Percentiles rank a stretch among this genome's conserved stretches.
Conservation (phyloP, 805 yeast genomes). For the Cyberlindnera subsufficiens region DNA sequence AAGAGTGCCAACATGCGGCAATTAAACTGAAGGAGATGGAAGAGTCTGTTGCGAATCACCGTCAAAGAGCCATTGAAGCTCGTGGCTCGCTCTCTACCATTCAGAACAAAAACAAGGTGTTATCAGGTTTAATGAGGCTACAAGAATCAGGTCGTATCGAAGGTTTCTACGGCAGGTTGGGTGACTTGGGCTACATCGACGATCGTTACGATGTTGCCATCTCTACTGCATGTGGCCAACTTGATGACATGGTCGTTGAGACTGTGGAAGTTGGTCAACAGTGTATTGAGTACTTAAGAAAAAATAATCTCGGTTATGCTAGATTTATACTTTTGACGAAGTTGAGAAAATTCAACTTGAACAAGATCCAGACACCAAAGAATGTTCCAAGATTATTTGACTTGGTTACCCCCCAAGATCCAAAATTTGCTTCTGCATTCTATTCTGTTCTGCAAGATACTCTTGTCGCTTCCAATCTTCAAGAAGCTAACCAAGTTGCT, state of each 20-base stretch:
- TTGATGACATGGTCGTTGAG: constrained; percentile 92
- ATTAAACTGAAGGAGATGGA: constrained; percentile 48
- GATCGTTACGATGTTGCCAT: constrained; percentile 87
- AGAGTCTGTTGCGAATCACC: constrained; percentile 40
- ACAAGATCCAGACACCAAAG: constrained; percentile 62
- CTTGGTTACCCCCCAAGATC: constrained; percentile 60
- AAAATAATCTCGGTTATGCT: constrained; percentile 82
- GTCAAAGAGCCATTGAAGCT: constrained; percentile 68
- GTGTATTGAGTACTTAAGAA: constrained; percentile 78
- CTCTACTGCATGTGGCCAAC: constrained; percentile 88
- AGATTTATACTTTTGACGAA: constrained; percentile 77
- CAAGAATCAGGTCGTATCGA: constrained; percentile 74
- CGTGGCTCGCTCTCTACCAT: constrained; percentile 46
- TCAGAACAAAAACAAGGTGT: constrained; percentile 69
- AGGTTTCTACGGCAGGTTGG: constrained; percentile 88
- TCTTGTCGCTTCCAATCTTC: constrained; percentile 71
- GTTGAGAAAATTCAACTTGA: constrained; percentile 55
- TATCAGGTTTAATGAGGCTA: constrained; percentile 60
- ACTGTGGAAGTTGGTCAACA: constrained; percentile 63
- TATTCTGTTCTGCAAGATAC: constrained; percentile 85
- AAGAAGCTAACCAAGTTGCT: constrained; percentile 83
- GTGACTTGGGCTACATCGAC: constrained; percentile 89
- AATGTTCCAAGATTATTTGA: constrained; percentile 81
- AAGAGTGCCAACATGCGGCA: constrained; percentile 46
- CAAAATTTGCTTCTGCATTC: constrained; percentile 78